Evolutionary conservation across 257 asterid species (phyloP).

Genomic region (Nicotiana tomentosiformis): DNA sequence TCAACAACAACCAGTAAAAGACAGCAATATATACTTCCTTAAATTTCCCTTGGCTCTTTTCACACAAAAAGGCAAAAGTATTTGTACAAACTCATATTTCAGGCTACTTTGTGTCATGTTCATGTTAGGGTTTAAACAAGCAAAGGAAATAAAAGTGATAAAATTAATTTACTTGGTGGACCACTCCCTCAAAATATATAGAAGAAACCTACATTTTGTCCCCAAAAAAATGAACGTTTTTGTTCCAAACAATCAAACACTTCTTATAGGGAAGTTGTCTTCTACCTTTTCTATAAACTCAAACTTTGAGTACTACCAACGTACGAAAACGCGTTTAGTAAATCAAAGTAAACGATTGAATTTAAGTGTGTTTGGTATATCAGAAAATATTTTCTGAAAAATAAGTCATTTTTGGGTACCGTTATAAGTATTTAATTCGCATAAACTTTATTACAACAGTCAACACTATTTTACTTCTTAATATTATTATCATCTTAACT

Average conservation of each 20-base stretch:
- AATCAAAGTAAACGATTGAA: no score
- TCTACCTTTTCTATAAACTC: not conserved
- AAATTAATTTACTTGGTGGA: not conserved
- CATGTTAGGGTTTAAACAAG: not conserved
- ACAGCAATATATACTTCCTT: conserved; percentile 2
- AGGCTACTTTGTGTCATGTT: not conserved
- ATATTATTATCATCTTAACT: not conserved
- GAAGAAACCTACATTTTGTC: not conserved
- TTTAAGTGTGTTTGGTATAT: not conserved
- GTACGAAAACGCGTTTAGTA: no score
- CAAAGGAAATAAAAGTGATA: not conserved
- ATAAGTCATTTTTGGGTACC: not conserved
- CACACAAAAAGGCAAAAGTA: not conserved
- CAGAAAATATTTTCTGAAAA: not conserved
- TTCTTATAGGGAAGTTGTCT: not conserved
- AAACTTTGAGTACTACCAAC: not conserved
- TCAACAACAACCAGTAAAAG: conserved; percentile 3
- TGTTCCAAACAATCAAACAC: not conserved
- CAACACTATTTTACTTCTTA: not conserved
- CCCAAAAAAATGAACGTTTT: not conserved
- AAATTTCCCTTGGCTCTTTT: not conserved
- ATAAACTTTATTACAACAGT: not conserved
- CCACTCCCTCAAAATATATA: not conserved
- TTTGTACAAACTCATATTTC: not conserved
- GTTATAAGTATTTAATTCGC: not conserved